Conservation (phyloP, 2,329 filamentous ascomycete genomes). For the Clonostachys sp. region DNA sequence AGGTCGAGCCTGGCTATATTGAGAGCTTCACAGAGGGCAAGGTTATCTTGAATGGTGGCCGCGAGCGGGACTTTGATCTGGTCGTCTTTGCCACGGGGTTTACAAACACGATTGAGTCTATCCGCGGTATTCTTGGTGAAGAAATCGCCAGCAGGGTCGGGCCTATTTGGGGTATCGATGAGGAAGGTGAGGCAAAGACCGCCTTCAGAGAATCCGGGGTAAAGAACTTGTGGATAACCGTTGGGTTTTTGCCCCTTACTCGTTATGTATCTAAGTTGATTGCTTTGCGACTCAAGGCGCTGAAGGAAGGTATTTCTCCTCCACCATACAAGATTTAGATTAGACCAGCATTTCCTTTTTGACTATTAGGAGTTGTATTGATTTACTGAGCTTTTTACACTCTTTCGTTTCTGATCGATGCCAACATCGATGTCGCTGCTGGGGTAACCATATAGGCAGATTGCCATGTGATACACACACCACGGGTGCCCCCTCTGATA, state of each 20-base stretch:
- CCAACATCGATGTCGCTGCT: too few relatives aligned
- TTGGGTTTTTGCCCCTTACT: constrained; percentile 23
- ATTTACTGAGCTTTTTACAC: too few relatives aligned
- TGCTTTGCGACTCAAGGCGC: constrained; percentile 22
- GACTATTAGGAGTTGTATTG: too few relatives aligned
- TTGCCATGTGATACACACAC: too few relatives aligned
- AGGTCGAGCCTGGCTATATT: constrained; percentile 30
- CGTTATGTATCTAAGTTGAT: constrained; percentile 25
- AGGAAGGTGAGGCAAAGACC: constrained; percentile 36
- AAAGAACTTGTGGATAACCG: constrained; percentile 27
- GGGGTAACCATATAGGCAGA: too few relatives aligned
- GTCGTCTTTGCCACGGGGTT: constrained; percentile 44
- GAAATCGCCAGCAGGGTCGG: constrained; percentile 38
- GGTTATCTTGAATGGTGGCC: constrained; percentile 19
- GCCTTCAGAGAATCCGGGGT: constrained; percentile 24
- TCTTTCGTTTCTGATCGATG: too few relatives aligned
- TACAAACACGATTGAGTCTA: constrained; percentile 46
- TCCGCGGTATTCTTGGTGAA: constrained; percentile 42
- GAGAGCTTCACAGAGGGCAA: constrained; percentile 20
- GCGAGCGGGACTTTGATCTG: constrained; percentile 23
- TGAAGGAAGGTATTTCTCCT: constrained; percentile 8
- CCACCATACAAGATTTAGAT: constrained; percentile 6
- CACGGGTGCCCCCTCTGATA: too few relatives aligned
- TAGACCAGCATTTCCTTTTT: too few relatives aligned
- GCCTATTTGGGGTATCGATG: constrained; percentile 42